phyloP scores from a whole-genome alignment of 2,329 filamentous ascomycete genomes.

The Alternaria sp. region DNA sequence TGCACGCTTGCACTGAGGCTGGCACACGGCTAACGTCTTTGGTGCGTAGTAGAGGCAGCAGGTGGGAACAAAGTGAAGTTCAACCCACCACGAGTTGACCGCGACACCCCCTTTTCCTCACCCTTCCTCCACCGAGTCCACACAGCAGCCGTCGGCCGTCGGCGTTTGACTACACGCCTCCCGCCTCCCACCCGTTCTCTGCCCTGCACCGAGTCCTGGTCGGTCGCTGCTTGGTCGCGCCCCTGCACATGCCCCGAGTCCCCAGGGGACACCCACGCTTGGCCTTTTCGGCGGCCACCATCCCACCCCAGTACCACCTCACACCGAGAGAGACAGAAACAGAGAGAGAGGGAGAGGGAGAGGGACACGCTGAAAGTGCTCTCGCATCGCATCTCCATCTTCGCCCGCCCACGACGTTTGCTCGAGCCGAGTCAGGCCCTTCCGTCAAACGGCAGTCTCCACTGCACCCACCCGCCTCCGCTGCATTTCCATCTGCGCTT shows the following conservation, averaged over 20 bases:
- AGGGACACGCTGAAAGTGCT: background rate
- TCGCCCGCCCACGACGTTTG: conserved; percentile 8
- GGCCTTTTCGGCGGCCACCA: conserved; percentile 10
- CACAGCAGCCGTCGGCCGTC: background rate
- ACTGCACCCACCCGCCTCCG: conserved; percentile 20
- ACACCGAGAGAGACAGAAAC: conserved; percentile 8
- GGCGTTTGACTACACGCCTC: conserved; percentile 1
- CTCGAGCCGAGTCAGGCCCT: conserved; percentile 1
- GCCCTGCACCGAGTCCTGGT: conserved; percentile 9
- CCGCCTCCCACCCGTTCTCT: conserved; percentile 19
- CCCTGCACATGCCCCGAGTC: conserved; percentile 16
- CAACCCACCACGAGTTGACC: conserved; percentile 12
- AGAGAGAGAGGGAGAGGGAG: too few species aligned
- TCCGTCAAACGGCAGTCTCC: conserved; percentile 15
- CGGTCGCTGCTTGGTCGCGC: conserved; percentile 17
- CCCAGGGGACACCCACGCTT: conserved; percentile 14
- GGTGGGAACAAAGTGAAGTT: background rate
- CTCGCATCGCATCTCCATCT: background rate
- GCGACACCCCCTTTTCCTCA: conserved; percentile 14
- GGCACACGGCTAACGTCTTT: conserved; percentile 15
- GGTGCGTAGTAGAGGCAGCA: background rate
- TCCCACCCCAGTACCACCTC: background rate
- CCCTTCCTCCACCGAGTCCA: background rate
- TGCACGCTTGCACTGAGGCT: conserved; percentile 14
- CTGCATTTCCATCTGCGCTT: conserved; percentile 15